Base-by-base conservation (phyloP, 345 rosid genomes). In the Odontarrhena argentea region DNA sequence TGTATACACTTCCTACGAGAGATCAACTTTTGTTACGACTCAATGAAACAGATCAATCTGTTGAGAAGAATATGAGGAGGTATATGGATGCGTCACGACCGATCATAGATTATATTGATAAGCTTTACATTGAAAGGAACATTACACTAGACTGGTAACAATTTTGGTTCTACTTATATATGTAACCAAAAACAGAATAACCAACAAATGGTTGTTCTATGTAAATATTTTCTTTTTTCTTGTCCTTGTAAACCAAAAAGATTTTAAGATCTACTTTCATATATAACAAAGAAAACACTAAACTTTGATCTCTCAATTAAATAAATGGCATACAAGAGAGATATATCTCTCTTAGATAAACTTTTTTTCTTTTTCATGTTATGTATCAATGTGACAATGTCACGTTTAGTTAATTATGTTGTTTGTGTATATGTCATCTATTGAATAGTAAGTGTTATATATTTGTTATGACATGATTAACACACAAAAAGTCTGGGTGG, bases 1-100 rank as follows among this genome's bases (percentile, higher is more conserved):
- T 93, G 97, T 88, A 85, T 64, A 77, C 99, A 44, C 91, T 93
- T 53, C 99, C 99, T 28, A 64, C 87, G 0, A 81, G 91, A 71
- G 92, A 85, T 12, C 92, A 84, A 37, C 97, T 90, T 56, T 51
- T 93, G 78, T 58, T 71, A 65, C 89, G 78, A 70, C 97, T 90
- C 59, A 73, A 81, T 34, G 99, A 94, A 84, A 85, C 95, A 14
- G 96, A 81, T 69, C 69, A 82, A 35, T 72, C 98, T 7, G 98
- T 91, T 13, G 82, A 82, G 76, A 87, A 86, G 83, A 89, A 81
- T 51, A 87, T 92, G 98, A 79, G 64, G 59, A 86, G 84, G 81
- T 92, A 80, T 64, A 86, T 89, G 63, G 45, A 80, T 13, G 91
- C 91, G 18, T 80, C 89, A 1, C 69, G 68, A 38, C 89, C 95